Conservation (phyloP, 2,329 filamentous ascomycete species). For the Penicillium sp. region DNA sequence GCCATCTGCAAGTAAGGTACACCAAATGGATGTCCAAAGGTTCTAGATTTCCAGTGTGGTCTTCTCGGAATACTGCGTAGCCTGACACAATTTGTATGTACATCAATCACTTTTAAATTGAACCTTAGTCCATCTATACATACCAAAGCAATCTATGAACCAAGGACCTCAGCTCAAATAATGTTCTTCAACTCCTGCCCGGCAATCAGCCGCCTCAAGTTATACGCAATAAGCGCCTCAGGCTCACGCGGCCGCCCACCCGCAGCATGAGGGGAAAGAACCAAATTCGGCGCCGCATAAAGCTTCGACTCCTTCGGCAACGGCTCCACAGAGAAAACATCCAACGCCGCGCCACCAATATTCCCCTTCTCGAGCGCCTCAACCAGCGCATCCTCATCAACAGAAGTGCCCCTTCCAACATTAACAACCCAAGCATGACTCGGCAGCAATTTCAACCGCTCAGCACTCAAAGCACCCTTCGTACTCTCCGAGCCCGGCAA, state of each 20-base stretch:
- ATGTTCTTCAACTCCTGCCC: slow-evolving; percentile 58
- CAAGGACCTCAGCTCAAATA: neutral
- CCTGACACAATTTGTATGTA: too few relatives aligned
- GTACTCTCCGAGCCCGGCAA: slow-evolving; percentile 58
- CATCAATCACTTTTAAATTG: neutral
- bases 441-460: slow-evolving; percentile 53
- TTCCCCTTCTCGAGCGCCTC: slow-evolving; percentile 21
- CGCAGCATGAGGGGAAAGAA: slow-evolving; percentile 24
- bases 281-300: slow-evolving; percentile 23
- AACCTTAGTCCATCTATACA: neutral
- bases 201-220: slow-evolving; percentile 58
- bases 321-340: slow-evolving; percentile 24
- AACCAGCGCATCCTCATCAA: slow-evolving; percentile 23
- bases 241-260: slow-evolving; percentile 53
- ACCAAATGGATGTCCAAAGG: too few relatives aligned
- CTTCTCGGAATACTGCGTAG: too few relatives aligned
- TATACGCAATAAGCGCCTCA: slow-evolving; percentile 55
- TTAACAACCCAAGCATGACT: slow-evolving; percentile 43
- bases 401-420: slow-evolving; percentile 22
- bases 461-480: slow-evolving; percentile 52
- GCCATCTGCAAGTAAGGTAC: too few relatives aligned
- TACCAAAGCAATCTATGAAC: neutral
- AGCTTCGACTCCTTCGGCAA: slow-evolving; percentile 21
- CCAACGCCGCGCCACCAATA: slow-evolving; percentile 22
- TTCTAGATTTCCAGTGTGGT: too few relatives aligned